phyloP scores from a whole-genome alignment of 225 moss, liverwort and hornwort species.

The Rhytidiadelphus loreus region DNA sequence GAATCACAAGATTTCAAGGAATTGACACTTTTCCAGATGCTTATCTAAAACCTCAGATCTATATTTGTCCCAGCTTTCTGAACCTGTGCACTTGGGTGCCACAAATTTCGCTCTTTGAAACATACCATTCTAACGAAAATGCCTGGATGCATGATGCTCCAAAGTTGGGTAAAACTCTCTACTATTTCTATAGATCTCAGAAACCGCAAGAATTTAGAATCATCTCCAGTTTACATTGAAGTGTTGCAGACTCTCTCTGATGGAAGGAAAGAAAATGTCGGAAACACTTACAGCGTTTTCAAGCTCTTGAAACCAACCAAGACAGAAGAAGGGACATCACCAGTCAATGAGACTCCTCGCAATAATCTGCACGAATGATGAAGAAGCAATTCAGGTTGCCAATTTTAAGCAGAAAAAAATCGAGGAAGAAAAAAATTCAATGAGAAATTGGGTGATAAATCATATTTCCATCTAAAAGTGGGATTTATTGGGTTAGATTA shows the following conservation, averaged over 20 bases:
- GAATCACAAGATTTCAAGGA: neutral
- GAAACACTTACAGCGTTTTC: neutral
- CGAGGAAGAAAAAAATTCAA: neutral
- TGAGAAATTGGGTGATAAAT: no score
- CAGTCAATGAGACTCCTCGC: conserved; percentile 1
- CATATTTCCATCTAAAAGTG: neutral
- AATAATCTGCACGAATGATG: neutral
- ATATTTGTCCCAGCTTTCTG: neutral
- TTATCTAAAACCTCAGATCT: neutral
- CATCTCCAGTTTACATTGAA: neutral
- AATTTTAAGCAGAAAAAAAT: neutral
- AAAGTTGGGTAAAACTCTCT: neutral
- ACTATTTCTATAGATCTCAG: neutral
- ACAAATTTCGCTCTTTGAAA: neutral
- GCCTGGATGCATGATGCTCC: neutral
- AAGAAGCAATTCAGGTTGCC: neutral
- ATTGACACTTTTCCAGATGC: neutral
- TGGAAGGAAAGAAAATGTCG: neutral
- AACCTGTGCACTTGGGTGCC: neutral
- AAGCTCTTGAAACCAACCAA: conserved; percentile 1
- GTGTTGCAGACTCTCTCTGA: neutral
- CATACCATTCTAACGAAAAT: neutral
- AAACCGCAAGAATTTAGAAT: neutral
- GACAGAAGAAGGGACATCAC: neutral
- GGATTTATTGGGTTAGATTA: no score